Evolutionary conservation across 805 yeast genomes (phyloP), one percentile per base, ranked within the genome.

Genomic region (Ogataea methanolica): DNA sequence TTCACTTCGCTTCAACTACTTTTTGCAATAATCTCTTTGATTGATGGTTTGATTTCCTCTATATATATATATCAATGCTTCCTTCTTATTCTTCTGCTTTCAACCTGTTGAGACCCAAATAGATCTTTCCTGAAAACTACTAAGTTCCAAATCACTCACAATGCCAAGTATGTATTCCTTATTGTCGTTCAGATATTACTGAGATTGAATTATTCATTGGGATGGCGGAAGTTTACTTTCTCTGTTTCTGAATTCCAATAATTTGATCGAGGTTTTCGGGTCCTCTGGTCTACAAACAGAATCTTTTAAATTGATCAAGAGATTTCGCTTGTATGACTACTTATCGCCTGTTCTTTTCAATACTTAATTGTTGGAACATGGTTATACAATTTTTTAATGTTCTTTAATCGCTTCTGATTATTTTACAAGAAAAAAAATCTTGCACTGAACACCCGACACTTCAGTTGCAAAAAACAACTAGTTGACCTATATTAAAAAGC

Each of bases 381-480:
- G 22, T 26, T 26, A 26, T 9, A 26, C 31, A 26, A 26, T 26
- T 26, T 26, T 26, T 26, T 9, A 26, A 26, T 26, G 31, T 26
- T 26, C 31, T 26, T 26, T 26, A 26, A 26, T 26, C 31, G 31
- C 9, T 26, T 26, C 31, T 26, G 33, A 22, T 19, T 36, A 23
- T 22, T 26, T 19, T 31, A 23, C 17, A 34, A 33, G 33, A 43
- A 37, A 41, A 37, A 42, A 40, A 43, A 36, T 36, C 43, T 71
- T 80, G 77, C 78, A 70, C 83, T 83, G 85, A 83, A 85, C 63
- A 71, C 91, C 91, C 88, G 92, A 85, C 92, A 85, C 92, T 85
- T 83, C 85, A 80, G 84, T 72, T 71, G 73, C 78, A 71, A 63
- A 59, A 48, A 46, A 46, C 50, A 41, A 36, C 38, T 36, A 17